phyloP scores from a whole-genome alignment of 1,284 basidiomycete genomes.

The Hypsizygus ulmarius region DNA sequence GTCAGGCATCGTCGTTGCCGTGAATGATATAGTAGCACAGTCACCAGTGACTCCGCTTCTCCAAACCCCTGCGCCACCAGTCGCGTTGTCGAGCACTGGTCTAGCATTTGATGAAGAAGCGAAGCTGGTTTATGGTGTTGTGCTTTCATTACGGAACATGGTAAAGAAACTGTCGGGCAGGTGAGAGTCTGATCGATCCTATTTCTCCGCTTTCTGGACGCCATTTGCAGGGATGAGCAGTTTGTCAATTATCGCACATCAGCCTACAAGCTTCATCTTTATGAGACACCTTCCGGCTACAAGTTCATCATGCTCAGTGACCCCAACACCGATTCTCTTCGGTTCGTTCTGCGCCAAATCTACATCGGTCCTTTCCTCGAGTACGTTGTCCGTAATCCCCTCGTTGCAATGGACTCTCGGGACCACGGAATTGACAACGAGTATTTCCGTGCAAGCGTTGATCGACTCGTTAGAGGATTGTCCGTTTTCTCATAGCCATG shows the following conservation, averaged over 20 bases:
- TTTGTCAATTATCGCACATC: conserved; percentile 92
- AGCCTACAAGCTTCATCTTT: conserved; percentile 90
- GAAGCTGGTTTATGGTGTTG: conserved; percentile 95
- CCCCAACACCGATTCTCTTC: conserved; percentile 77
- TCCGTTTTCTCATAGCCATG: conserved; percentile 51
- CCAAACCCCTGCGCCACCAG: conserved; percentile 33
- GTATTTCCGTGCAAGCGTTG: conserved; percentile 81
- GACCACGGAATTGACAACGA: conserved; percentile 89
- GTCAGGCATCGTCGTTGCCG: conserved; percentile 67
- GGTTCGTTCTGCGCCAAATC: conserved; percentile 83
- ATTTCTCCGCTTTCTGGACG: conserved; percentile 5
- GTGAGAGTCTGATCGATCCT: conserved; percentile 39
- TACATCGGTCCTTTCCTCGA: conserved; percentile 95
- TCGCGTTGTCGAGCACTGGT: conserved; percentile 39
- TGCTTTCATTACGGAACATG: conserved; percentile 92
- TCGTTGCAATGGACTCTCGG: conserved; percentile 78
- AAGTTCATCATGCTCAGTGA: conserved; percentile 96
- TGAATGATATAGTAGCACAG: conserved; percentile 48
- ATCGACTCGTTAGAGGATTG: conserved; percentile 70
- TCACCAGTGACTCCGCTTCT: conserved; percentile 35
- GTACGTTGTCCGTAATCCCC: conserved; percentile 89
- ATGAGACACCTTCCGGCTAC: conserved; percentile 90
- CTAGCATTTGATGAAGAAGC: conserved; percentile 96
- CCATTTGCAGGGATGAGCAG: conserved; percentile 69
- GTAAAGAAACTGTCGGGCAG: conserved; percentile 88